Evolutionary conservation across 768 basidiomycete genomes (phyloP).

Genomic region (Boletus tylopilopsis): DNA sequence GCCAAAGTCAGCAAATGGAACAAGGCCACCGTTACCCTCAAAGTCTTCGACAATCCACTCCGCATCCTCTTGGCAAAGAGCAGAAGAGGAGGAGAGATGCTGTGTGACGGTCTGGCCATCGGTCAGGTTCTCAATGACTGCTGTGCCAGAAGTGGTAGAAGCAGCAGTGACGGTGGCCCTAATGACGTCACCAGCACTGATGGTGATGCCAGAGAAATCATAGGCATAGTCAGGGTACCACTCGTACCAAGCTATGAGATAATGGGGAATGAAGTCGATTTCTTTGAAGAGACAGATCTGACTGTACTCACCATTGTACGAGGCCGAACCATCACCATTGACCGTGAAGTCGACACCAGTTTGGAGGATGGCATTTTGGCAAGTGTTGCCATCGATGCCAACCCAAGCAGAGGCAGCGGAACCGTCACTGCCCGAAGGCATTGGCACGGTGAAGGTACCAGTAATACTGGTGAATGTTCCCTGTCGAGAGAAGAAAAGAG

Average conservation of each 20-base stretch:
- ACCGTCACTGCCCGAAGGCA: slow-evolving; percentile 4
- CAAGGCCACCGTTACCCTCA: neutral
- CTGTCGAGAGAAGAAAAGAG: slow-evolving; percentile 2
- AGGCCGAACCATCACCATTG: neutral
- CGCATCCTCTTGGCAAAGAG: slow-evolving; percentile 16
- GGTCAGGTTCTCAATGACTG: slow-evolving; percentile 20
- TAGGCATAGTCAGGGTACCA: slow-evolving; percentile 18
- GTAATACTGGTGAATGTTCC: slow-evolving; percentile 19
- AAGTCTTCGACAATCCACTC: slow-evolving; percentile 27
- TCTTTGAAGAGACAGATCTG: neutral
- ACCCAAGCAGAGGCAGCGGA: slow-evolving; percentile 21
- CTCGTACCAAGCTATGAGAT: slow-evolving; percentile 20
- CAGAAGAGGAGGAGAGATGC: slow-evolving; percentile 6
- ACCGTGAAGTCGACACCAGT: slow-evolving; percentile 16
- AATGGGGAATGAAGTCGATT: neutral
- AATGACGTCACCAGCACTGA: slow-evolving; percentile 17
- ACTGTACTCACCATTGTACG: slow-evolving; percentile 13
- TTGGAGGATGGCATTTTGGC: slow-evolving; percentile 15
- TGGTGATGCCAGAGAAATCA: slow-evolving; percentile 12
- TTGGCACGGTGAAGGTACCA: slow-evolving; percentile 20
- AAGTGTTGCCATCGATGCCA: slow-evolving; percentile 22
- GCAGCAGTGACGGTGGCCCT: slow-evolving; percentile 12
- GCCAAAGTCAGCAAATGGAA: slow-evolving; percentile 18
- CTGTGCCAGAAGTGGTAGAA: slow-evolving; percentile 18
- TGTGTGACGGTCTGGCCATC: slow-evolving; percentile 4